Evolutionary conservation across 2,329 filamentous ascomycete genomes (phyloP).

Genomic region (Pyricularia pennisetigena): DNA sequence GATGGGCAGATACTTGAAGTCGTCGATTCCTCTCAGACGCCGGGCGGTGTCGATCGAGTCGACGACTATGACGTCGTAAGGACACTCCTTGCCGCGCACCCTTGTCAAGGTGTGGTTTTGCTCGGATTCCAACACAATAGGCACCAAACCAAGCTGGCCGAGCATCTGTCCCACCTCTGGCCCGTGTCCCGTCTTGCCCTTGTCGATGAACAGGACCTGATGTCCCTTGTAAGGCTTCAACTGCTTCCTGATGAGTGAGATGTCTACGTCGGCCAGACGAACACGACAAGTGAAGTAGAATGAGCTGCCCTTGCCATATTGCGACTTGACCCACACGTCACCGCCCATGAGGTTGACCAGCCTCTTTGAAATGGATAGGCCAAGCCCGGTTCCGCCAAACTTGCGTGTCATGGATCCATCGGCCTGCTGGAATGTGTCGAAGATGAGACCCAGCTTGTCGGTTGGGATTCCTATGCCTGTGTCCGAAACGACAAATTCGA

Average conservation of each 20-base stretch:
- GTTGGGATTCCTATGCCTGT: slow-evolving; percentile 94
- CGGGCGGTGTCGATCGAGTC: slow-evolving; percentile 90
- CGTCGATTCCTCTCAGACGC: slow-evolving; percentile 73
- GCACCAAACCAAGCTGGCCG: slow-evolving; percentile 65
- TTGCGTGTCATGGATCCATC: slow-evolving; percentile 94
- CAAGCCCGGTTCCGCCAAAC: slow-evolving; percentile 90
- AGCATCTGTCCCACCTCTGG: slow-evolving; percentile 72
- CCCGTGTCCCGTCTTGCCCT: slow-evolving; percentile 69
- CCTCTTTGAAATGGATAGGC: slow-evolving; percentile 88
- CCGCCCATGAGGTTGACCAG: slow-evolving; percentile 95
- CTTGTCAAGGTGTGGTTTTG: slow-evolving; percentile 49
- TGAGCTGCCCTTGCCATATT: slow-evolving; percentile 81
- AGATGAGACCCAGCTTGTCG: slow-evolving; percentile 93
- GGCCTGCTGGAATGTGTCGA: slow-evolving; percentile 98
- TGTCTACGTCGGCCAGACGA: slow-evolving; percentile 70
- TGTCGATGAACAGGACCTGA: slow-evolving; percentile 89
- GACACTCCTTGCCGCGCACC: slow-evolving; percentile 45
- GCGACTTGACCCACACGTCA: slow-evolving; percentile 90
- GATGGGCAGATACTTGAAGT: slow-evolving; percentile 96
- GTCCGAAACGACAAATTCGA: slow-evolving; percentile 92
- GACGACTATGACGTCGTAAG: slow-evolving; percentile 92
- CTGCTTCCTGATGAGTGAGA: slow-evolving; percentile 70
- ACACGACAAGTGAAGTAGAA: slow-evolving; percentile 97
- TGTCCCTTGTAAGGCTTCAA: slow-evolving; percentile 87
- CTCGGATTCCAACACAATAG: slow-evolving; percentile 75